phyloP scores from a whole-genome alignment of 148 eudicot species.

The Rheum nobile region DNA sequence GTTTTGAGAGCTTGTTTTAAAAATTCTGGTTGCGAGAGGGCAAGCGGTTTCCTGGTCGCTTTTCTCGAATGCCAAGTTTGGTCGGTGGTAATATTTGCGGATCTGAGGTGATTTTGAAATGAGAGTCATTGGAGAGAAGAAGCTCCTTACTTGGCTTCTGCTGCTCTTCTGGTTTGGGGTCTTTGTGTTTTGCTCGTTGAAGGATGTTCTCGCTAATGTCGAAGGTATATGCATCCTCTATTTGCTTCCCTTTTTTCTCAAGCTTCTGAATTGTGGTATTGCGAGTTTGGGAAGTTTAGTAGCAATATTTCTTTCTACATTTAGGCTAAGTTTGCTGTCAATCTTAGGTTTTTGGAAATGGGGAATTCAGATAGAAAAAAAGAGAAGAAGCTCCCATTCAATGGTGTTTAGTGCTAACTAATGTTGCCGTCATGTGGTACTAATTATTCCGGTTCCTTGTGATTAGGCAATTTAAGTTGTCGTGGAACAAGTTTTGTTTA shows the following conservation, averaged over 20 bases:
- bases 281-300: not conserved
- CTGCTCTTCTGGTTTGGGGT: conserved; percentile 4
- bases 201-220: conserved; percentile 8
- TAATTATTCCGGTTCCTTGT: not conserved
- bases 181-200: not conserved
- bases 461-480: not conserved
- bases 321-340: not conserved
- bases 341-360: not conserved
- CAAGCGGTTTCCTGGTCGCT: not conserved
- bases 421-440: not conserved
- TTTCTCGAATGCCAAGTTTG: not conserved
- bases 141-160: not conserved
- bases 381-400: not conserved
- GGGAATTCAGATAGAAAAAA: not conserved
- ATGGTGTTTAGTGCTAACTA: not conserved
- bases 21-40: too few species aligned
- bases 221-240: not conserved
- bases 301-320: not conserved
- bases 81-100: not conserved
- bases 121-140: conserved; percentile 5
- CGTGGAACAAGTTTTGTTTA: not conserved
- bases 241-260: not conserved
- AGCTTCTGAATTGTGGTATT: not conserved
- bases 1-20: not conserved
- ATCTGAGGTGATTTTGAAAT: not conserved